phyloP scores from a whole-genome alignment of 1,284 basidiomycete genomes.

The Cystobasidium sp. region DNA sequence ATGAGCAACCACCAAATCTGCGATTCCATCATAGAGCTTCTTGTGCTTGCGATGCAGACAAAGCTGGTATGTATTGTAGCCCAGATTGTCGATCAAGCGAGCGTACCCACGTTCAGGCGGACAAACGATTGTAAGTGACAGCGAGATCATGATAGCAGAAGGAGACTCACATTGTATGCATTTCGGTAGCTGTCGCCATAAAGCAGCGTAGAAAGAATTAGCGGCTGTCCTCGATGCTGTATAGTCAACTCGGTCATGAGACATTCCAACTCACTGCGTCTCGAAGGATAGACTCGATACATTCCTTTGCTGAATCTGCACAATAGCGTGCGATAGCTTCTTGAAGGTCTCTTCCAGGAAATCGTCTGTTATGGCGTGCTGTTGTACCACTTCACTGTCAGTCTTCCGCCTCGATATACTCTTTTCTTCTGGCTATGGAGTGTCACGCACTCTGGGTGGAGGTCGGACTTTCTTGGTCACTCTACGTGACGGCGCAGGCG shows the following conservation, averaged over 20 bases:
- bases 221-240: conserved; percentile 51
- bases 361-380: conserved; percentile 25
- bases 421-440: background rate
- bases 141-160: background rate
- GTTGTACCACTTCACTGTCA: background rate
- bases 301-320: conserved; percentile 94
- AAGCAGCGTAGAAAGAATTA: conserved; percentile 46
- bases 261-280: conserved; percentile 68
- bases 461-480: conserved; percentile 42
- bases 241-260: conserved; percentile 23
- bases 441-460: conserved; percentile 32
- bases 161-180: conserved; percentile 76
- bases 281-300: conserved; percentile 92
- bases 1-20: conserved; percentile 77
- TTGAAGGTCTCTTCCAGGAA: conserved; percentile 62
- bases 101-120: conserved; percentile 43
- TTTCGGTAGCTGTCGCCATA: conserved; percentile 62
- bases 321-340: conserved; percentile 78
- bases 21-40: conserved; percentile 85
- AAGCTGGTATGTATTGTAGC: conserved; percentile 13
- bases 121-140: background rate
- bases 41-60: conserved; percentile 85
- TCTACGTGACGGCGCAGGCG: conserved; percentile 24
- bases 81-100: background rate
- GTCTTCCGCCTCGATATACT: background rate